A percentile compares a stretch with the other conserved stretches of the same genome.
Conservation (phyloP, 1,139 yeast genomes). For the Nematodospora anomalae region DNA sequence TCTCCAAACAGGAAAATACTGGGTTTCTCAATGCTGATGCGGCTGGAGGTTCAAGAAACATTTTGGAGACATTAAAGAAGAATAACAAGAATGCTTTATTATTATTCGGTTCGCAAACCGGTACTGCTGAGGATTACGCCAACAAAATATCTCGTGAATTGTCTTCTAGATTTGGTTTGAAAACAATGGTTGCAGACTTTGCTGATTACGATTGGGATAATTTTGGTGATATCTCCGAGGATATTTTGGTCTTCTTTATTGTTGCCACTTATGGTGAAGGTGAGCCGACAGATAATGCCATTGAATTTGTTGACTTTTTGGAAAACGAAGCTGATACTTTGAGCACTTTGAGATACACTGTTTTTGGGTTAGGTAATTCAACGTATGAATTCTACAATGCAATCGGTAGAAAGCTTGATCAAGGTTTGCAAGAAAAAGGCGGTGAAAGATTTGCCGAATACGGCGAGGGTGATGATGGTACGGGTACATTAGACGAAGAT, state of each 20-base stretch:
- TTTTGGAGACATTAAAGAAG: constrained; percentile 59
- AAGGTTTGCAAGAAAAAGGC: constrained; percentile 56
- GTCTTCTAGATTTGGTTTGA: constrained; percentile 75
- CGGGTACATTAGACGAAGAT: constrained; percentile 94
- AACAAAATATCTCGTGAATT: constrained; percentile 87
- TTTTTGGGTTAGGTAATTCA: constrained; percentile 90
- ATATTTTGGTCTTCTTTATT: constrained; percentile 65
- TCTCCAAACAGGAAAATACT: constrained; percentile 30
- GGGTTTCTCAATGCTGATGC: constrained; percentile 31
- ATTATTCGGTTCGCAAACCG: constrained; percentile 96
- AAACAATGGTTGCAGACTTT: constrained; percentile 83
- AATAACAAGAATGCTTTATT: constrained; percentile 76
- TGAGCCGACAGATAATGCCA: constrained; percentile 94
- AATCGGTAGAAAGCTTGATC: constrained; percentile 63
- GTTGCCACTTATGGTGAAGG: constrained; percentile 98
- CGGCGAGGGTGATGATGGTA: constrained; percentile 95
- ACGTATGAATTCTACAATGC: constrained; percentile 91
- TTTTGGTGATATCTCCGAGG: constrained; percentile 53
- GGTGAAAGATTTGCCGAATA: constrained; percentile 69
- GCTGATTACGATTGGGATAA: constrained; percentile 83
- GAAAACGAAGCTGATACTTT: constrained; percentile 61
- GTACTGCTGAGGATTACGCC: constrained; percentile 98
- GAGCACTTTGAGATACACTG: constrained; percentile 62
- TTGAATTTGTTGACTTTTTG: constrained; percentile 64
- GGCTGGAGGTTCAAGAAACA: constrained; percentile 52